Conservation (phyloP, 1,284 basidiomycete species). For the Porogramme epimiltina region DNA sequence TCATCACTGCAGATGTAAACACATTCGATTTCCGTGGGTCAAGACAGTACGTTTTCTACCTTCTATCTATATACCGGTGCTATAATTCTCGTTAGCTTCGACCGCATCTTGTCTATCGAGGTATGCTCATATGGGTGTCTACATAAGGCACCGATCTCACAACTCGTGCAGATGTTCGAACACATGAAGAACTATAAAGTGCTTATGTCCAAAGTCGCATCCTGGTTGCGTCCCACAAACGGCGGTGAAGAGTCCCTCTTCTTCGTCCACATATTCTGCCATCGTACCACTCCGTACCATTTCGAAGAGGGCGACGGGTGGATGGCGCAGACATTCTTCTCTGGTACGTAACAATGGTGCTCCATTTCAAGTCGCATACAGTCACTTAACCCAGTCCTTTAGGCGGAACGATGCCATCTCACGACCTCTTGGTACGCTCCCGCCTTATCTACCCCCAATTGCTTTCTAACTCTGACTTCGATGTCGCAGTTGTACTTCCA, state of each 20-base stretch:
- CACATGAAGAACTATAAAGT: constrained; percentile 81
- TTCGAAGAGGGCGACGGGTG: constrained; percentile 76
- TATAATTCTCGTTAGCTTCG: constrained; percentile 51
- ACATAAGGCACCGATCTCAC: not conserved
- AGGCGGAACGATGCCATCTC: constrained; percentile 68
- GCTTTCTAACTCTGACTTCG: not conserved
- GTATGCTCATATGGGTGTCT: constrained; percentile 29
- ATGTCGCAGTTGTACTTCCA: constrained; percentile 66
- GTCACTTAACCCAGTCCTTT: constrained; percentile 1
- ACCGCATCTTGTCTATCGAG: constrained; percentile 77
- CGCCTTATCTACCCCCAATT: not conserved
- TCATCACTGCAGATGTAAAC: constrained; percentile 78
- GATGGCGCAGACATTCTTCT: constrained; percentile 82
- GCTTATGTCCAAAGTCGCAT: constrained; percentile 67
- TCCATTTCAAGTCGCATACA: constrained; percentile 22
- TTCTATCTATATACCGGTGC: not conserved
- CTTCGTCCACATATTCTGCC: constrained; percentile 81
- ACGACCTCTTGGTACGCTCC: constrained; percentile 61
- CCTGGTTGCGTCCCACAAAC: constrained; percentile 60
- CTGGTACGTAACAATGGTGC: constrained; percentile 44
- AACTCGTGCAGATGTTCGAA: constrained; percentile 66
- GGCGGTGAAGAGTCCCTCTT: constrained; percentile 48
- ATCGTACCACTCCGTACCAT: constrained; percentile 68
- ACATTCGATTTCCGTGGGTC: constrained; percentile 57
- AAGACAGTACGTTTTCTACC: constrained; percentile 41